Evolutionary conservation across 2,329 filamentous ascomycete genomes (phyloP).

Genomic region (Leptoxyphium fumago): DNA sequence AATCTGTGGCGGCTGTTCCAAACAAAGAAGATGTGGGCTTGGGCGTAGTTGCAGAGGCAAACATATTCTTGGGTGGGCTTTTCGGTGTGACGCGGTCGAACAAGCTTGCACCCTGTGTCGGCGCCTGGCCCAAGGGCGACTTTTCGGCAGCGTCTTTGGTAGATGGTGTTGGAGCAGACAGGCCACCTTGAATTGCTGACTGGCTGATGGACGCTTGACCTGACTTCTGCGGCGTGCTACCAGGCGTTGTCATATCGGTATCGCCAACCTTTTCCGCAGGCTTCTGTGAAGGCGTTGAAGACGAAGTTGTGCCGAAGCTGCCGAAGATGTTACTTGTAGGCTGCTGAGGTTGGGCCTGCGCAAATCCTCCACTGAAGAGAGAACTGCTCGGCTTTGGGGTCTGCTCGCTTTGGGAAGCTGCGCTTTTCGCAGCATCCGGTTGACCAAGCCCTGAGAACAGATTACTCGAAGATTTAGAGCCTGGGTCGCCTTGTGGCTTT

Average conservation of each 20-base stretch:
- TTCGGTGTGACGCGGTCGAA: not conserved
- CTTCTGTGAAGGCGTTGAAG: not conserved
- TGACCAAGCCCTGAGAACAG: too few species aligned
- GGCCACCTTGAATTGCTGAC: not conserved
- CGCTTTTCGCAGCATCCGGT: not conserved
- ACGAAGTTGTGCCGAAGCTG: not conserved
- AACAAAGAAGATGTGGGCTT: not conserved
- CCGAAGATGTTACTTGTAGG: not conserved
- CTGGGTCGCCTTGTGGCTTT: too few species aligned
- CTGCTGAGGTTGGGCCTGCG: not conserved
- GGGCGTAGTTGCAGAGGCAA: conserved; percentile 1
- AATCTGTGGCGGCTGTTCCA: not conserved
- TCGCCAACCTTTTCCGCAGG: conserved; percentile 5
- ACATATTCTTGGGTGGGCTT: conserved; percentile 6
- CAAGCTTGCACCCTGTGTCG: not conserved
- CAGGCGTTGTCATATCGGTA: conserved; percentile 14
- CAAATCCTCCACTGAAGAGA: not conserved
- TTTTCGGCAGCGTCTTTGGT: not conserved
- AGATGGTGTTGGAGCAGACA: not conserved
- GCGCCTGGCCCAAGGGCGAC: not conserved
- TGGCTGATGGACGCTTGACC: not conserved
- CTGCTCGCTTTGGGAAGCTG: not conserved
- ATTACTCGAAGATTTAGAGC: too few species aligned
- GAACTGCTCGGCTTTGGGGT: not conserved
- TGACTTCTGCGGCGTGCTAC: conserved; percentile 6